Conservation (phyloP, 169 alveolate genomes). For the Plasmodium inui region DNA sequence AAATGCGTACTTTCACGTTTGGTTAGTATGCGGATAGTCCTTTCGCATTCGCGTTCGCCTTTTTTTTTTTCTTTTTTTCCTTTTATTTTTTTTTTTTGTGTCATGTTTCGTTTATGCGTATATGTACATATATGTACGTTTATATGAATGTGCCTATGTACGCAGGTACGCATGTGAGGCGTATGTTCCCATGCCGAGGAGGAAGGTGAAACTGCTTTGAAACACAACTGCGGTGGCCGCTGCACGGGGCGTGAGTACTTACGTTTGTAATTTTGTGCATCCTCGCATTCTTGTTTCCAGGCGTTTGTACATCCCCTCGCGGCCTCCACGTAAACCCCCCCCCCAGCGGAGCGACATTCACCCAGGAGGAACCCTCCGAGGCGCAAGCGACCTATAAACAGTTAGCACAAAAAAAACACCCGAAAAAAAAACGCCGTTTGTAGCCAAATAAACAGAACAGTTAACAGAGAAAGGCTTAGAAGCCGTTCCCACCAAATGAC, state of each 20-base stretch:
- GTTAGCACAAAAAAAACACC: neutral
- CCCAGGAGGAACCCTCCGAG: neutral
- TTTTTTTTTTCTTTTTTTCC: neutral
- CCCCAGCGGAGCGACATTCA: neutral
- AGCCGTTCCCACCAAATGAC: neutral
- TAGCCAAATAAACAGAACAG: neutral
- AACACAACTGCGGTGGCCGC: neutral
- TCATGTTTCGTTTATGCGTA: neutral
- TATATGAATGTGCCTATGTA: slow-evolving; percentile 1
- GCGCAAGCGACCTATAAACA: neutral
- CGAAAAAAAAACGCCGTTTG: neutral
- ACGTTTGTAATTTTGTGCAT: neutral
- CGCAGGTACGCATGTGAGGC: neutral
- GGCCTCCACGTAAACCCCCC: neutral
- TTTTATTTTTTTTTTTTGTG: neutral
- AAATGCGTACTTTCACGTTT: neutral
- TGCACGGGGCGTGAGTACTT: neutral
- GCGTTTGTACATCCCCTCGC: neutral
- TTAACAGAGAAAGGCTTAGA: neutral
- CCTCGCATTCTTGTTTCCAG: neutral
- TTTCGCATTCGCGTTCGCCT: neutral
- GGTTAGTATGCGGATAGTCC: neutral
- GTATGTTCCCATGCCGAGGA: neutral
- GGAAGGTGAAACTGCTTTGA: neutral
- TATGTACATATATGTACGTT: neutral